Base-by-base conservation (phyloP, 331 rosid genomes). In the Telfairia occidentalis region DNA sequence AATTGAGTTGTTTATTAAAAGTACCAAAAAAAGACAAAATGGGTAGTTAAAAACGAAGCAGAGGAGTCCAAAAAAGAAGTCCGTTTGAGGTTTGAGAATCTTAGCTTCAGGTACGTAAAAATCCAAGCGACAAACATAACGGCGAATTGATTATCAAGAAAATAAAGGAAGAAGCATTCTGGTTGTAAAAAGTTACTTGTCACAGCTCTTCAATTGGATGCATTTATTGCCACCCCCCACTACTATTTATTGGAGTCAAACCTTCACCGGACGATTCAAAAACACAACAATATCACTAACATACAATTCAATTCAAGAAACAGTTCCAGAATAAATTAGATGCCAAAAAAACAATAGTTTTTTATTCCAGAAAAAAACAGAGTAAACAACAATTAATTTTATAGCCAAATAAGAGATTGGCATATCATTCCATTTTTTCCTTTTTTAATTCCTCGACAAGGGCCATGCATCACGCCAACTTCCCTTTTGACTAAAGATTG, bases 211-310 rank as follows among this genome's bases (percentile, higher is more conserved):
- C 73, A 61, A 53, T 70, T 53, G 74, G 49, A 49, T 69, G 67
- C 40, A 65, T 78, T 78, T 16, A 82, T 70, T 70, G 67, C 71
- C 67, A 72, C 65, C 46, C 46, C 84, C 7, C 73, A 19, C 76
- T n/a, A 71, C 34, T 35, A 28, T 19, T 58, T 16, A 42, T 19
- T 34, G 43, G 52, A 21, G 53, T 29, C 38, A 55, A 50, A 72
- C 29, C 21, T 38, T 8, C 29, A 46, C 38, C 32, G n/a, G 35
- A 42, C 40, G 5, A 65, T 50, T 63, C 9, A 0, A 30, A 24
- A 74, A 66, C 40, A 76, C 78, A 78, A 45, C 42, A 32, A 26
- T 6, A n/a, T 7, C 57, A 63, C 23, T 23, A 5, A 34, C 11
- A 75, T 45, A 45, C 10, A 70, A 46, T 26, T 45, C 10, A 70